Conservation (phyloP, 345 rosid species). For the Bruguiera sexangula region DNA sequence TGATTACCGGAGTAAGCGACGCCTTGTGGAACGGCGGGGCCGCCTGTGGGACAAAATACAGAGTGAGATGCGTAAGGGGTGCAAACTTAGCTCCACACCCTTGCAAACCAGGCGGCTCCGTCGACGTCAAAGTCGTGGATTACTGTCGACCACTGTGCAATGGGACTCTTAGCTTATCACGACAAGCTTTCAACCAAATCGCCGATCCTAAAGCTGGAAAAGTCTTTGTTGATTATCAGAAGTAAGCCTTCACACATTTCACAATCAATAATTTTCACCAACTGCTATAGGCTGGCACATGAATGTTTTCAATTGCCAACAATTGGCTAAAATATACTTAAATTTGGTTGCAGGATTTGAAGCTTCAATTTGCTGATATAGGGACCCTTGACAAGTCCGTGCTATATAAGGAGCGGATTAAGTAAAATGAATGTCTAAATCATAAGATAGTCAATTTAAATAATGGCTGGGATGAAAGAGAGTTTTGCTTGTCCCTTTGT, state of each 20-base stretch:
- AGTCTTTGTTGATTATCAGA: slow-evolving; percentile 26
- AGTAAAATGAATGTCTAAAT: too few relatives aligned
- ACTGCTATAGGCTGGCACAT: too few relatives aligned
- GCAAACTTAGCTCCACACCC: slow-evolving; percentile 14
- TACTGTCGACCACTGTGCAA: slow-evolving; percentile 16
- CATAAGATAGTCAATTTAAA: too few relatives aligned
- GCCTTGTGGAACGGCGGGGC: slow-evolving; percentile 13
- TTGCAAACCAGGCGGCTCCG: slow-evolving; percentile 11
- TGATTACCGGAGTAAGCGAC: slow-evolving; percentile 17
- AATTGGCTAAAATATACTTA: too few relatives aligned
- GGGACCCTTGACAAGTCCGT: too few relatives aligned
- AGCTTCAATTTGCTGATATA: too few relatives aligned
- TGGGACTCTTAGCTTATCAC: slow-evolving; percentile 28
- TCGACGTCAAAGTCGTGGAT: slow-evolving; percentile 25
- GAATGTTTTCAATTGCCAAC: too few relatives aligned
- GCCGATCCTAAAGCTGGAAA: slow-evolving; percentile 24
- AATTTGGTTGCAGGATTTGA: too few relatives aligned
- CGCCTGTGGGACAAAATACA: slow-evolving; percentile 14
- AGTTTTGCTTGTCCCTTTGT: too few relatives aligned
- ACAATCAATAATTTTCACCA: too few relatives aligned
- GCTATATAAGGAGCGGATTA: too few relatives aligned
- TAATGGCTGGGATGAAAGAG: too few relatives aligned
- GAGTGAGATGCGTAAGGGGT: slow-evolving; percentile 5
- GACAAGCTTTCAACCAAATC: slow-evolving; percentile 32
- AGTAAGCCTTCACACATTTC: slow-evolving; percentile 14